These are phyloP conservation scores for Cephalotrichum gorgonifer DNA, from an alignment of 2,329 filamentous ascomycete species.

Conservation along the genomic window DNA sequence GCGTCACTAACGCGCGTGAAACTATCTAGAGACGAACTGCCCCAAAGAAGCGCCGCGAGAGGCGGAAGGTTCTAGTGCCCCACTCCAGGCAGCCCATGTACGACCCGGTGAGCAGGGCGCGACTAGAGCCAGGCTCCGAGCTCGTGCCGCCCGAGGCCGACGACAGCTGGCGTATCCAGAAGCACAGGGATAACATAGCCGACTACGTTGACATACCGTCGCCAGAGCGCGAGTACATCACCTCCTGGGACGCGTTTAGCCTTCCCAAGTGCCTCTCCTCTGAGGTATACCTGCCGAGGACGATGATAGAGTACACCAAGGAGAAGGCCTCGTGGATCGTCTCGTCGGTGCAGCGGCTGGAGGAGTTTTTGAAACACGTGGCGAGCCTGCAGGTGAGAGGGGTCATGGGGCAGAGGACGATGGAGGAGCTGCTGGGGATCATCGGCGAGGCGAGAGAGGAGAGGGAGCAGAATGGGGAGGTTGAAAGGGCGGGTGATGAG, in stretches of 20 bases:
- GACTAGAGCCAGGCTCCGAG: slow-evolving; percentile 35
- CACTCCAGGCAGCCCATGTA: slow-evolving; percentile 42
- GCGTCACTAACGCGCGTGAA: not conserved
- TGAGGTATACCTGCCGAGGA: slow-evolving; percentile 38
- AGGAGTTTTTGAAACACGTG: slow-evolving; percentile 45
- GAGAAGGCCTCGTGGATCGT: slow-evolving; percentile 43
- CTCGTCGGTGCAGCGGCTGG: slow-evolving; percentile 32
- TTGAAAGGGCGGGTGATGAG: not conserved
- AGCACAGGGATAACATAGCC: slow-evolving; percentile 45
- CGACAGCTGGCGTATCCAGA: slow-evolving; percentile 45
- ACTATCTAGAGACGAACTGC: not conserved
- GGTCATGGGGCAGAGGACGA: slow-evolving; percentile 31
- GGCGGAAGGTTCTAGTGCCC: slow-evolving; percentile 31
- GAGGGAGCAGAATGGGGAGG: slow-evolving; percentile 7
- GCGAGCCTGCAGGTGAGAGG: slow-evolving; percentile 39
- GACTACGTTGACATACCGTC: slow-evolving; percentile 46
- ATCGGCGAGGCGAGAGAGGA: slow-evolving; percentile 31
- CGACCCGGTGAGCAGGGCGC: slow-evolving; percentile 44
- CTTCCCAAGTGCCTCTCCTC: slow-evolving; percentile 39
- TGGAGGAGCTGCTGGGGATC: slow-evolving; percentile 29
- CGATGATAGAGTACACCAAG: slow-evolving; percentile 40
- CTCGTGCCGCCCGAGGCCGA: slow-evolving; percentile 32
- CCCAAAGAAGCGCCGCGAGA: not conserved
- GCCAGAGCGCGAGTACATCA: slow-evolving; percentile 47
- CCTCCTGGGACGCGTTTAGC: slow-evolving; percentile 47